Conservation (phyloP, 208 protist species). For the Trypanosomatidae sp. region DNA sequence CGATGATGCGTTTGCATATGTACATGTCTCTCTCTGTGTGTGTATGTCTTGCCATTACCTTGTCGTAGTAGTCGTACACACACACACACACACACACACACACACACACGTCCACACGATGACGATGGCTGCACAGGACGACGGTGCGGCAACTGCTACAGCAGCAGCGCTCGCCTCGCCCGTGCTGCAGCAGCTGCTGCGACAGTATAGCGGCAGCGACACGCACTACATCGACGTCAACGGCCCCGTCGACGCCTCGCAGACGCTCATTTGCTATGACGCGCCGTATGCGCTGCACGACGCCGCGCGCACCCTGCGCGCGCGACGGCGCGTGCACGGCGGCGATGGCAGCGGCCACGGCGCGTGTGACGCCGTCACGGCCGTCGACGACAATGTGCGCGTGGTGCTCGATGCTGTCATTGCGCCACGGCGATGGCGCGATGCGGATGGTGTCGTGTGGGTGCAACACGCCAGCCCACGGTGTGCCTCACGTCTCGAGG, state of each 20-base stretch:
- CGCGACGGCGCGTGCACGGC: constrained; percentile 20
- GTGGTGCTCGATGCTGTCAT: constrained; percentile 77
- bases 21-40: too few relatives aligned
- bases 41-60: too few relatives aligned
- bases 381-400: constrained; percentile 66
- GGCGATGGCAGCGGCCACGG: neutral
- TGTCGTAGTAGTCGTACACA: too few relatives aligned
- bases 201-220: too few relatives aligned
- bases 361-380: too few relatives aligned
- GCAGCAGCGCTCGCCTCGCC: too few relatives aligned
- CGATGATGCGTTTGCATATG: too few relatives aligned
- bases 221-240: constrained; percentile 40
- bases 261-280: constrained; percentile 70
- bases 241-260: constrained; percentile 35
- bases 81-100: too few relatives aligned
- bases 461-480: constrained; percentile 76
- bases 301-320: constrained; percentile 33
- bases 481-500: constrained; percentile 56
- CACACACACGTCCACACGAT: too few relatives aligned
- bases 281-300: constrained; percentile 55
- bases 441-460: constrained; percentile 42
- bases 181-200: too few relatives aligned
- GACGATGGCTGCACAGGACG: too few relatives aligned
- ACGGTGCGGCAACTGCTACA: too few relatives aligned
- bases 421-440: constrained; percentile 56